Evolutionary conservation across 257 asterid species (phyloP).

Genomic region (Ocimum tenuiflorum): DNA sequence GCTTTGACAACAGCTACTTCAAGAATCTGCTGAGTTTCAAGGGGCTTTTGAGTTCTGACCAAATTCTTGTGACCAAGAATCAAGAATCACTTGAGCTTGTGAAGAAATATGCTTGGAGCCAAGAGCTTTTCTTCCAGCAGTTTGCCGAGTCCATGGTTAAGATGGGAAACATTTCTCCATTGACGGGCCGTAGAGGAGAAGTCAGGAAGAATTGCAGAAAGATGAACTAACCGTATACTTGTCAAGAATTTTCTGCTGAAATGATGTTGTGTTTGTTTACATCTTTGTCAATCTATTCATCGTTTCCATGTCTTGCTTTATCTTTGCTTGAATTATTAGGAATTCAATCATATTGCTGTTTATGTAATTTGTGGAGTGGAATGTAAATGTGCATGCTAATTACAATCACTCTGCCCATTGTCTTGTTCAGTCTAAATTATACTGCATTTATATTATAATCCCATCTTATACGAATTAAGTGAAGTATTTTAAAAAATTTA

Average conservation of each 20-base stretch:
- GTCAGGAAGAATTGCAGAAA: constrained; percentile 67
- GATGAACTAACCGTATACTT: too few species aligned
- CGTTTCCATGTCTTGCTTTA: neutral
- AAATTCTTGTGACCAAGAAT: constrained; percentile 64
- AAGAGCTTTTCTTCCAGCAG: constrained; percentile 60
- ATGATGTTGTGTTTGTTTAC: neutral
- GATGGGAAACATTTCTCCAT: constrained; percentile 80
- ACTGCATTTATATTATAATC: too few species aligned
- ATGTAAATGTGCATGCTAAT: neutral
- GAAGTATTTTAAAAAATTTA: too few species aligned
- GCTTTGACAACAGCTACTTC: constrained; percentile 74
- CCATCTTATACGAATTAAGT: too few species aligned
- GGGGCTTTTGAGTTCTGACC: constrained; percentile 73
- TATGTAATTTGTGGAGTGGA: neutral
- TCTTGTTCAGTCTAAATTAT: neutral
- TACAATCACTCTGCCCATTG: too few species aligned
- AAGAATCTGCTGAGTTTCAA: constrained; percentile 56
- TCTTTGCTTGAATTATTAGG: neutral
- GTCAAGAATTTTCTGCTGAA: too few species aligned
- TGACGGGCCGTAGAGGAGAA: constrained; percentile 71
- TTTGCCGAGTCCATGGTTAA: constrained; percentile 74
- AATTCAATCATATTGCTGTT: constrained; percentile 4
- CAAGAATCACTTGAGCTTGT: constrained; percentile 50
- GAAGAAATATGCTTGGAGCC: constrained; percentile 55
- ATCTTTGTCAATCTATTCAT: neutral